Conservation (phyloP, 129 eudicot genomes). For the Apium graveolens region DNA sequence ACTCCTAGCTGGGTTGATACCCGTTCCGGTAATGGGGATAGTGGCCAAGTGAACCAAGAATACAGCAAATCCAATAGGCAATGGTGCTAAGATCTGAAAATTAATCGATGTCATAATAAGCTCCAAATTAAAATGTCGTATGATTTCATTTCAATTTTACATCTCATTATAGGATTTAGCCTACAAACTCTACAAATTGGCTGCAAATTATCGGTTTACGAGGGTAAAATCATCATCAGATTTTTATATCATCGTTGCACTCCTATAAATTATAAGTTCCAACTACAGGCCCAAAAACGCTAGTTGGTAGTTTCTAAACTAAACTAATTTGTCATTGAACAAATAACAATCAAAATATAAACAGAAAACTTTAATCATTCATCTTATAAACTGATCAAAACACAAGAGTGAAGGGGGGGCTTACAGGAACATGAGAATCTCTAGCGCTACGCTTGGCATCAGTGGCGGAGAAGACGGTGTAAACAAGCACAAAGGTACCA, state of each 20-base stretch:
- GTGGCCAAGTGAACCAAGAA: constrained; percentile 81
- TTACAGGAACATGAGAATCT: constrained; percentile 81
- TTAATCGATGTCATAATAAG: background rate
- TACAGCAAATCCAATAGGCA: constrained; percentile 83
- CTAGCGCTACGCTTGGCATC: constrained; percentile 79
- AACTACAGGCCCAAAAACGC: background rate
- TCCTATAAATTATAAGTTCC: background rate
- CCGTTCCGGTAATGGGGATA: constrained; percentile 65
- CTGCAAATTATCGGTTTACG: background rate
- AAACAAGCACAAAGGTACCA: constrained; percentile 63
- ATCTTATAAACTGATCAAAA: background rate
- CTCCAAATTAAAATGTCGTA: background rate
- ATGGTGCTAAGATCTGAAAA: constrained; percentile 61
- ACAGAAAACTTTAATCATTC: background rate
- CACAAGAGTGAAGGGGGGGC: background rate
- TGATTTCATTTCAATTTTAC: background rate
- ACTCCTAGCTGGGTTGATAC: constrained; percentile 81
- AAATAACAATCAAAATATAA: background rate
- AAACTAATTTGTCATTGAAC: background rate
- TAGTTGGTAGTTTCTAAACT: background rate
- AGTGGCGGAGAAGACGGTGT: constrained; percentile 79
- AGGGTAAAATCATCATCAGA: too few relatives aligned
- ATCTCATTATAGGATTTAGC: background rate
- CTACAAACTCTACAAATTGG: background rate
- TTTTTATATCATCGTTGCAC: too few relatives aligned